A percentile compares a stretch with the other conserved stretches of the same genome.
Conservation (phyloP, 202 grass and related monocot species). For the Saccharum hybrid region DNA sequence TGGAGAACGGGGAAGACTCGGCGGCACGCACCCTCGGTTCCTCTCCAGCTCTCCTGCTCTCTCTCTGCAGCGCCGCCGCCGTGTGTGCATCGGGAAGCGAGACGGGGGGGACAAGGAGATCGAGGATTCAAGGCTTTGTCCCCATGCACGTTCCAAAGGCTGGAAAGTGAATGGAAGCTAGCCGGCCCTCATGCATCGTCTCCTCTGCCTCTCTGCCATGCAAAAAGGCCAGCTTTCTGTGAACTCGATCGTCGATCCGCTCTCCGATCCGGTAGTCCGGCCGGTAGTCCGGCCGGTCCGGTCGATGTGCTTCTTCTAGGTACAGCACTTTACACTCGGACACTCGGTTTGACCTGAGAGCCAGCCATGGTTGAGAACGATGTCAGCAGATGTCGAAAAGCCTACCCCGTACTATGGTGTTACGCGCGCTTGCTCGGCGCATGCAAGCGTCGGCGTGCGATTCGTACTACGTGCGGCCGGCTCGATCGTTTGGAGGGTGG, state of each 20-base stretch:
- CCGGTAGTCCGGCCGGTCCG: background rate
- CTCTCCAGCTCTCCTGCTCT: background rate
- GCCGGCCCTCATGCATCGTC: no score
- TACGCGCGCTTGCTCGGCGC: no score
- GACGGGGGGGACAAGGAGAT: constrained; percentile 60
- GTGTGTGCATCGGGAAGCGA: constrained; percentile 52
- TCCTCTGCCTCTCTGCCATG: no score
- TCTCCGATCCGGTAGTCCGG: background rate
- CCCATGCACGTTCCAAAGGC: constrained; percentile 44
- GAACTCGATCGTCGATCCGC: background rate
- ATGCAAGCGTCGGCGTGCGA: background rate
- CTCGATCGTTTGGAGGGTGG: background rate
- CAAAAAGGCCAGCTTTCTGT: background rate
- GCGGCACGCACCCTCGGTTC: no score
- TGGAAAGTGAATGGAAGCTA: background rate
- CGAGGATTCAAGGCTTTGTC: constrained; percentile 51
- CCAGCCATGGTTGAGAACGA: no score
- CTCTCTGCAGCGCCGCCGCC: constrained; percentile 8
- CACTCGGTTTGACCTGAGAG: no score
- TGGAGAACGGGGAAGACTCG: background rate
- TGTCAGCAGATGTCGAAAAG: no score
- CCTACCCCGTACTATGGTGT: no score
- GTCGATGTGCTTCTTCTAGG: background rate
- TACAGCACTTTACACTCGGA: no score
- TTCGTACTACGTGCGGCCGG: background rate